Conservation (phyloP, 2,329 filamentous ascomycete species). For the Clarireedia monteithiana region DNA sequence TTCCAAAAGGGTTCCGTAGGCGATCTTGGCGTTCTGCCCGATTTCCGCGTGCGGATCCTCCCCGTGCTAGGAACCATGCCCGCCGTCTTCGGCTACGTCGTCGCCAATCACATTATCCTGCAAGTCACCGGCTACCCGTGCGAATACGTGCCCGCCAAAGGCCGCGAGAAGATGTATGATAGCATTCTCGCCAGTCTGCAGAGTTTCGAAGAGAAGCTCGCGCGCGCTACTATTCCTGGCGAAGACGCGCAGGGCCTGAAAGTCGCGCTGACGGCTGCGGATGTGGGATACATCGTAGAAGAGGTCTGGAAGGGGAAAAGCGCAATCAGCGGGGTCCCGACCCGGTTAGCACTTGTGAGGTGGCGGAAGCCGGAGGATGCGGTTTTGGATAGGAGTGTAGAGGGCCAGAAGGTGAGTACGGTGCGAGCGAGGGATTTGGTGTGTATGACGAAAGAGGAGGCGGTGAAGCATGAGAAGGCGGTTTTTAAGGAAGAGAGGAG, state of each 20-base stretch:
- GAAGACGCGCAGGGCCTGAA: conserved; percentile 59
- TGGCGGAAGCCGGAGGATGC: conserved; percentile 62
- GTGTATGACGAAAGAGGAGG: conserved; percentile 91
- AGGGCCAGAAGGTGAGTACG: conserved; percentile 71
- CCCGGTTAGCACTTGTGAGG: conserved; percentile 68
- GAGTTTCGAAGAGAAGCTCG: conserved; percentile 64
- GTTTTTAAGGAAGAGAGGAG: conserved; percentile 62
- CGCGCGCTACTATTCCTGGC: conserved; percentile 41
- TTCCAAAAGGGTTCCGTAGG: conserved; percentile 78
- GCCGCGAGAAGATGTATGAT: conserved; percentile 87
- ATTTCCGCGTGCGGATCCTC: conserved; percentile 90
- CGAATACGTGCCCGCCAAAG: conserved; percentile 75
- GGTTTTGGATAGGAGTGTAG: conserved; percentile 52
- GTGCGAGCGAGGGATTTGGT: conserved; percentile 67
- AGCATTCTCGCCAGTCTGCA: conserved; percentile 70
- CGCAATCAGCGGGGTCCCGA: conserved; percentile 72
- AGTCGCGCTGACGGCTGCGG: conserved; percentile 67
- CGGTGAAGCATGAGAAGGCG: conserved; percentile 68
- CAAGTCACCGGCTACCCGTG: conserved; percentile 74
- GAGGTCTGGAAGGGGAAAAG: conserved; percentile 83
- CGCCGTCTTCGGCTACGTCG: conserved; percentile 84
- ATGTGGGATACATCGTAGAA: conserved; percentile 82
- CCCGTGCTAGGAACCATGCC: conserved; percentile 97
- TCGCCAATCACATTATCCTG: conserved; percentile 89
- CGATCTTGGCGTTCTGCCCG: conserved; percentile 80